A percentile compares a stretch with the other conserved stretches of the same genome.
These are phyloP conservation scores for Jaenimonas drosophilae DNA, from an alignment of 208 protist species.

Conservation along the genomic window DNA sequence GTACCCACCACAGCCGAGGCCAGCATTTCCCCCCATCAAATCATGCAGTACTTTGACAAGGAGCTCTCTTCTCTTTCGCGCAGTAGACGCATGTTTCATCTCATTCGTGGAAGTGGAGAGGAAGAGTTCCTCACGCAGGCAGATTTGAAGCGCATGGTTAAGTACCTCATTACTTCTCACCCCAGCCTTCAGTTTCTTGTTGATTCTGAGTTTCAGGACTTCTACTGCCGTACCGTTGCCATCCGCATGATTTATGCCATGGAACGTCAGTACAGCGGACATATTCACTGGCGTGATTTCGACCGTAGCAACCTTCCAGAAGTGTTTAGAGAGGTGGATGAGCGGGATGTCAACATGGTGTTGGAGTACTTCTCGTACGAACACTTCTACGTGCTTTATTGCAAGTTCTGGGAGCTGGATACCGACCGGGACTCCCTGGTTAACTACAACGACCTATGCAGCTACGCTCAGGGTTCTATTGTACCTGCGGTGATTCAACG, in stretches of 20 bases:
- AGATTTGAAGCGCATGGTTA: slow-evolving; percentile 51
- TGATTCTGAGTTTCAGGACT: slow-evolving; percentile 93
- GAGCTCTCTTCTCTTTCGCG: slow-evolving; percentile 35
- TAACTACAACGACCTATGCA: slow-evolving; percentile 75
- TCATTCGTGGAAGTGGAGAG: slow-evolving; percentile 35
- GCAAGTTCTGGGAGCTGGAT: slow-evolving; percentile 98
- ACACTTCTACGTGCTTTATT: slow-evolving; percentile 99
- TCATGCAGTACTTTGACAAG: slow-evolving; percentile 46
- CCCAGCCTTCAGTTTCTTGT: slow-evolving; percentile 91
- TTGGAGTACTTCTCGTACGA: slow-evolving; percentile 96
- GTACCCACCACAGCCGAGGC: slow-evolving; percentile 16
- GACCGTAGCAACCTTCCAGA: slow-evolving; percentile 79
- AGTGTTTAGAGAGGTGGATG: slow-evolving; percentile 68
- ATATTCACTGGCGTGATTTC: slow-evolving; percentile 80
- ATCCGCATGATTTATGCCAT: slow-evolving; percentile 94
- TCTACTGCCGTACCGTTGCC: slow-evolving; percentile 92
- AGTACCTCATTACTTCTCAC: slow-evolving; percentile 78
- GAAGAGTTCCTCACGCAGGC: slow-evolving; percentile 53
- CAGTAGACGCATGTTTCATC: slow-evolving; percentile 68
- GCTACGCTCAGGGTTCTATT: slow-evolving; percentile 75
- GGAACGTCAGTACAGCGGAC: slow-evolving; percentile 67
- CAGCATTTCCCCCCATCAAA: slow-evolving; percentile 37
- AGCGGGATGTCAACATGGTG: slow-evolving; percentile 82
- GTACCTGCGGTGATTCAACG: slow-evolving; percentile 62
- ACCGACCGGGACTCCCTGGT: slow-evolving; percentile 91